These are phyloP conservation scores for Clavispora fructus DNA, from an alignment of 805 yeast genomes.

Conservation along the genomic window DNA sequence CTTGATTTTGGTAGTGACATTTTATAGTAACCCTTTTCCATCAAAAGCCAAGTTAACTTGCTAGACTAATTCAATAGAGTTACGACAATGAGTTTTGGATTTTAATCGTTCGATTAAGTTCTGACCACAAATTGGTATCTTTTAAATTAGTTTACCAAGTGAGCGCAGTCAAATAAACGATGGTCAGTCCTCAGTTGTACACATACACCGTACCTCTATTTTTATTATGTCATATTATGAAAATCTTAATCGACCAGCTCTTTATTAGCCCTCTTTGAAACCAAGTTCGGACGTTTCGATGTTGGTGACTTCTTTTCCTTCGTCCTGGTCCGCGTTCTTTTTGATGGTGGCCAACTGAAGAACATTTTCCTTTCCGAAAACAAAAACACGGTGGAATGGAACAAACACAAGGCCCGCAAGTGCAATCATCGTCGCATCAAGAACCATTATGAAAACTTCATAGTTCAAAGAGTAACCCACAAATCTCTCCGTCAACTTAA, in stretches of 20 bases:
- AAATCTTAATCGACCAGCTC: no score
- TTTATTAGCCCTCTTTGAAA: neutral
- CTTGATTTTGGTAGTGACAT: neutral
- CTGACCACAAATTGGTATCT: no score
- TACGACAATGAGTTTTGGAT: no score
- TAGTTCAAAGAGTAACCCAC: slow-evolving; percentile 30
- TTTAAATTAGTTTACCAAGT: no score
- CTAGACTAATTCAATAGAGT: no score
- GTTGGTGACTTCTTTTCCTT: neutral
- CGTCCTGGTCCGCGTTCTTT: slow-evolving; percentile 1
- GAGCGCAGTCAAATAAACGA: no score
- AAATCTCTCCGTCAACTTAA: slow-evolving; percentile 36
- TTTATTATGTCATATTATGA: no score
- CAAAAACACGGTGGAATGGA: slow-evolving; percentile 37
- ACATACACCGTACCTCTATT: no score
- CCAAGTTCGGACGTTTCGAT: neutral
- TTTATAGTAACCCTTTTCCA: neutral
- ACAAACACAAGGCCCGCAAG: slow-evolving; percentile 30
- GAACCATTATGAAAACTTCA: slow-evolving; percentile 33
- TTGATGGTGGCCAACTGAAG: slow-evolving; percentile 10
- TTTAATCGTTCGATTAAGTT: no score
- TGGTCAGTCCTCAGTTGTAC: no score
- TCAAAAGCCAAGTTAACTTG: no score
- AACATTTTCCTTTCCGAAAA: slow-evolving; percentile 23
- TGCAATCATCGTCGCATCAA: slow-evolving; percentile 36